These are phyloP conservation scores for Neurospora sp. DNA, from an alignment of 495 filamentous ascomycete species.

Conservation along the genomic window DNA sequence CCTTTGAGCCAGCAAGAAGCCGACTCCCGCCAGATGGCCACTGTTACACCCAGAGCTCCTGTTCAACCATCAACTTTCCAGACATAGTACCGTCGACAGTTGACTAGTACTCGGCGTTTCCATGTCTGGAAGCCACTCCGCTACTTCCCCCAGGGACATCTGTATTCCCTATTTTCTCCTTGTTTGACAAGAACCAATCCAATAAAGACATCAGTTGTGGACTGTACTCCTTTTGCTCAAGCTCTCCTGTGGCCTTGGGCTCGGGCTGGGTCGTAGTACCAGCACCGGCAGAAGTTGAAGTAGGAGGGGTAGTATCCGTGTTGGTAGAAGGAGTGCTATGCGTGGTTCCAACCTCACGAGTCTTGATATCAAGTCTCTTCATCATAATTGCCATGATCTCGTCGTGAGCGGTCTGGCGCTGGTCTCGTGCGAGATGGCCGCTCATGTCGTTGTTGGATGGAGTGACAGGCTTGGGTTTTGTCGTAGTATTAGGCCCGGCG, in stretches of 20 bases:
- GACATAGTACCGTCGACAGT: constrained; percentile 28
- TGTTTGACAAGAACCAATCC: background rate
- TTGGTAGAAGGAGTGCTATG: background rate
- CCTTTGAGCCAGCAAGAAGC: constrained; percentile 38
- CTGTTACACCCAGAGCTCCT: constrained; percentile 29
- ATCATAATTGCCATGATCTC: background rate
- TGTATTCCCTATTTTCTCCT: background rate
- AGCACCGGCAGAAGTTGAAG: background rate
- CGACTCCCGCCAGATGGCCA: constrained; percentile 39
- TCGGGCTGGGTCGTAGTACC: background rate
- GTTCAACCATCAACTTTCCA: constrained; percentile 34
- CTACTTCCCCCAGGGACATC: background rate
- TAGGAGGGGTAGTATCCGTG: background rate
- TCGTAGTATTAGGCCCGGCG: background rate
- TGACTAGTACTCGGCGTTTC: constrained; percentile 17
- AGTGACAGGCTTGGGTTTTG: no score
- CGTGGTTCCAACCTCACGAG: no score
- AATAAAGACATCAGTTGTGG: background rate
- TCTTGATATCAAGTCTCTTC: background rate
- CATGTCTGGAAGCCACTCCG: background rate
- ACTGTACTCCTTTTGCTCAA: background rate
- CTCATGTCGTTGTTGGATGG: no score
- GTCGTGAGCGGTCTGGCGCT: background rate
- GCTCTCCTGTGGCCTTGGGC: background rate
- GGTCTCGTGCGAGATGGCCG: background rate